Evolutionary conservation across 73 alveolate species (phyloP).

Genomic region (Symbiodinium pilosum): DNA sequence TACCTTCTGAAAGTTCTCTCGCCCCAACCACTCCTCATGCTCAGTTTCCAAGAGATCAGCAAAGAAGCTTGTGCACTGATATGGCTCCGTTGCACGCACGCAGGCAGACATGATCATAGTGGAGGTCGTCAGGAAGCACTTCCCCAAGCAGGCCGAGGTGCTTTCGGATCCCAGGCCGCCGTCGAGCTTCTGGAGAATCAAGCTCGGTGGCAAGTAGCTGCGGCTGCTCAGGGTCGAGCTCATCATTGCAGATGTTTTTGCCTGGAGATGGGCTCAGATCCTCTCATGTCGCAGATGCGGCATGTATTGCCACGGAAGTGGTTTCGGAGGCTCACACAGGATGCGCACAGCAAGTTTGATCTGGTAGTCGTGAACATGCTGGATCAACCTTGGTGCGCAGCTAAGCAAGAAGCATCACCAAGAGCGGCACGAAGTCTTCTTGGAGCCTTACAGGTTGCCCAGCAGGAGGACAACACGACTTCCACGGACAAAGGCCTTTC

Average conservation of each 20-base stretch:
- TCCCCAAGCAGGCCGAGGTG: constrained; percentile 33
- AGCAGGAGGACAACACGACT: constrained; percentile 47
- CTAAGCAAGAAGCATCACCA: not conserved
- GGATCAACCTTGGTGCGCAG: constrained; percentile 59
- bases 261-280: not conserved
- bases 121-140: constrained; percentile 45
- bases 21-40: too few species aligned
- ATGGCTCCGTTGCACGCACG: too few species aligned
- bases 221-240: constrained; percentile 11
- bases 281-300: too few species aligned
- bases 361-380: constrained; percentile 57
- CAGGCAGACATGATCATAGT: constrained; percentile 44
- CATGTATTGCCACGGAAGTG: too few species aligned
- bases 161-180: constrained; percentile 73
- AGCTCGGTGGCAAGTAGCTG: not conserved
- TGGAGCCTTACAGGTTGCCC: constrained; percentile 71
- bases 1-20: too few species aligned
- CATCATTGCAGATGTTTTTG: not conserved
- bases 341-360: constrained; percentile 8
- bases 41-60: too few species aligned
- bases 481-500: constrained; percentile 15
- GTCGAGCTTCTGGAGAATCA: too few species aligned
- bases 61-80: too few species aligned
- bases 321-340: constrained; percentile 3
- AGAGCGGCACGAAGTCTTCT: not conserved